phyloP scores from a whole-genome alignment of 108 stramenopile genomes.

The Pseudonitzschia pungens region DNA sequence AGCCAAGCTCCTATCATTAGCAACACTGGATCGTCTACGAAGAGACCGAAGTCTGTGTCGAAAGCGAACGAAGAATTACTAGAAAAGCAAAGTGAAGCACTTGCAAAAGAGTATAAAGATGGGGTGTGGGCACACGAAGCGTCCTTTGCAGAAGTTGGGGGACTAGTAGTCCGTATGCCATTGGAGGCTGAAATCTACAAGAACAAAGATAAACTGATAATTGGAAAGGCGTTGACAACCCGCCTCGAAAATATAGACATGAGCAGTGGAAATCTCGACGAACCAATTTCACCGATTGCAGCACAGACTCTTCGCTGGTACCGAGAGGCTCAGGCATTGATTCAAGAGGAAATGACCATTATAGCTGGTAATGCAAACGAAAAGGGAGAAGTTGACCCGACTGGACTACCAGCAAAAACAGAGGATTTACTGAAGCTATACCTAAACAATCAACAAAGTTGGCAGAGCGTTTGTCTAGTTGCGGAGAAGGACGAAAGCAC shows the following conservation, averaged over 20 bases:
- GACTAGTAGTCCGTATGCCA: constrained; percentile 74
- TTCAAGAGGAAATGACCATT: constrained; percentile 39
- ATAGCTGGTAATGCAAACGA: constrained; percentile 39
- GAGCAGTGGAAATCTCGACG: neutral
- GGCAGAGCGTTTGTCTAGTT: constrained; percentile 78
- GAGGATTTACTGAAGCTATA: constrained; percentile 59
- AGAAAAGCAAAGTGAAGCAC: constrained; percentile 41
- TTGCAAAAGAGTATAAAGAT: constrained; percentile 59
- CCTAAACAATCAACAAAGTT: constrained; percentile 64
- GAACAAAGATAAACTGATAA: neutral
- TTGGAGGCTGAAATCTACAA: constrained; percentile 26
- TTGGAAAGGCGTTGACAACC: constrained; percentile 25
- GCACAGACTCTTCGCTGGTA: constrained; percentile 42
- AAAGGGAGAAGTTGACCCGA: constrained; percentile 55
- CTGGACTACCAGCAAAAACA: constrained; percentile 27
- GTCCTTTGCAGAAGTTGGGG: constrained; percentile 74
- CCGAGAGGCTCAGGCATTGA: constrained; percentile 43
- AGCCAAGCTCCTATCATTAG: neutral
- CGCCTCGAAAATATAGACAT: constrained; percentile 19
- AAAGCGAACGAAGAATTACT: constrained; percentile 62
- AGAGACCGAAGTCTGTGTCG: constrained; percentile 50
- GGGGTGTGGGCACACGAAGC: constrained; percentile 75
- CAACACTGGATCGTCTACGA: constrained; percentile 9
- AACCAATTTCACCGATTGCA: constrained; percentile 11
- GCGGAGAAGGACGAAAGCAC: constrained; percentile 14